Conservation (phyloP, 768 basidiomycete species). For the Russula lepida region DNA sequence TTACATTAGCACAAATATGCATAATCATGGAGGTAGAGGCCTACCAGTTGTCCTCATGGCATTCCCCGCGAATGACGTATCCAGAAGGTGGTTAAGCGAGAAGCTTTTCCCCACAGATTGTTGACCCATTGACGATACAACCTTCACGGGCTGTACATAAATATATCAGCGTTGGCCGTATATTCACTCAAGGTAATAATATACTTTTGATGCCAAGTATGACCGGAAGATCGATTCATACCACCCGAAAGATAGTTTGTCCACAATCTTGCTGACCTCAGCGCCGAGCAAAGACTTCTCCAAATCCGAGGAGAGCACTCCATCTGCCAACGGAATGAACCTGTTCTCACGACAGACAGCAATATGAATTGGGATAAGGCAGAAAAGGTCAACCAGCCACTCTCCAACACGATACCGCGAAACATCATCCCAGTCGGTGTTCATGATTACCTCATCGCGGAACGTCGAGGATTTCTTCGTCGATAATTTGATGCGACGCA, state of each 20-base stretch:
- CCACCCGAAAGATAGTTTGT: conserved; percentile 52
- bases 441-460: background rate
- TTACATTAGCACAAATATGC: conserved; percentile 14
- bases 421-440: conserved; percentile 19
- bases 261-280: conserved; percentile 48
- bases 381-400: conserved; percentile 53
- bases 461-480: conserved; percentile 29
- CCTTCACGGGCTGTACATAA: conserved; percentile 46
- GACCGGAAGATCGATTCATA: conserved; percentile 57
- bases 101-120: conserved; percentile 60
- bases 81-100: conserved; percentile 49
- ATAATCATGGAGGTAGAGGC: conserved; percentile 33
- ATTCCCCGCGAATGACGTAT: conserved; percentile 57
- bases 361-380: conserved; percentile 57
- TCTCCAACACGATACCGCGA: conserved; percentile 44
- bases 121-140: conserved; percentile 63
- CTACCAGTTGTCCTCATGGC: conserved; percentile 56
- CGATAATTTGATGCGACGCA: conserved; percentile 33
- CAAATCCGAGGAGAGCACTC: conserved; percentile 40
- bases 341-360: conserved; percentile 52
- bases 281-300: conserved; percentile 51
- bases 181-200: background rate
- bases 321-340: conserved; percentile 54
- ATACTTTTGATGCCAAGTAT: conserved; percentile 49
- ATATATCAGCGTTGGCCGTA: background rate